phyloP scores from a whole-genome alignment of 306 rosid species.

The Acacia acuminata region DNA sequence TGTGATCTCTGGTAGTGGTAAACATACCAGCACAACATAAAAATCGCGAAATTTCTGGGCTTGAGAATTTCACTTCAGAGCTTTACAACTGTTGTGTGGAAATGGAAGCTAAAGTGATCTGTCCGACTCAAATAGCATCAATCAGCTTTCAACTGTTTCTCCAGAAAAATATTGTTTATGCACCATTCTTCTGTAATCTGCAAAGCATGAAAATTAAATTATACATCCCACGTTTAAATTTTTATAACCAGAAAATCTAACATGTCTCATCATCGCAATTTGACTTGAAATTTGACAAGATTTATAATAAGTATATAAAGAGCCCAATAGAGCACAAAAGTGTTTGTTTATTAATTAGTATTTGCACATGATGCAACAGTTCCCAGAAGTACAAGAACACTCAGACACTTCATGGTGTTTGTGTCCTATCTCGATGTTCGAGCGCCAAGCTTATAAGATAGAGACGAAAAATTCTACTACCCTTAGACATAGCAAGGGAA shows the following conservation, averaged over 20 bases:
- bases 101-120: constrained; percentile 19
- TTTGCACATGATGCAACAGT: background rate
- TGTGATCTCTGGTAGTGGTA: constrained; percentile 28
- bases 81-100: constrained; percentile 35
- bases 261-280: background rate
- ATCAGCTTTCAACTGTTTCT: constrained; percentile 76
- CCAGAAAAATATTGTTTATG: constrained; percentile 81
- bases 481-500: background rate
- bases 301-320: background rate
- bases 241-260: background rate
- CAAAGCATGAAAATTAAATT: constrained; percentile 23
- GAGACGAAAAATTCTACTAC: background rate
- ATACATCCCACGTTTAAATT: background rate
- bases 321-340: background rate
- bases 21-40: constrained; percentile 28
- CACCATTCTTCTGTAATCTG: constrained; percentile 88
- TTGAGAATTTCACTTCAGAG: constrained; percentile 30
- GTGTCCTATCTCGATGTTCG: background rate
- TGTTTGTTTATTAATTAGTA: background rate
- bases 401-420: background rate
- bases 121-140: constrained; percentile 1
- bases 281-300: background rate
- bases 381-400: background rate
- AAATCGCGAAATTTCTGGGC: constrained; percentile 19
- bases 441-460: background rate